phyloP scores from a whole-genome alignment of 345 rosid genomes.

The Eucalyptus sp. region DNA sequence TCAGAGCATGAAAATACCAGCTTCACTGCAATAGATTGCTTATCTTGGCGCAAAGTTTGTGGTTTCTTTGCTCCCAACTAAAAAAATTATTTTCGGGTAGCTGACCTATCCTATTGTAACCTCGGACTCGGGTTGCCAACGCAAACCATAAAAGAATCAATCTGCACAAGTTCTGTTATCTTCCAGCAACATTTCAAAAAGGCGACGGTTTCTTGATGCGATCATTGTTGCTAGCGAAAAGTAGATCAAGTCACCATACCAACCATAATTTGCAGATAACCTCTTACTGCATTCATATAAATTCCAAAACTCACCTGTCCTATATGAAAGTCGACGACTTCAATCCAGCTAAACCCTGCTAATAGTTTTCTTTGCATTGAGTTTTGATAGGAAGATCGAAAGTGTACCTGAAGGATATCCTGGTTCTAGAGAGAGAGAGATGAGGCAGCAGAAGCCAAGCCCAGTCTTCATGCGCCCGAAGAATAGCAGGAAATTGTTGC shows the following conservation, averaged over 20 bases:
- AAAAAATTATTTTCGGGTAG: not conserved
- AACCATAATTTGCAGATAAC: not conserved
- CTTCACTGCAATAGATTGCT: not conserved
- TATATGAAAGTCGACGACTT: not conserved
- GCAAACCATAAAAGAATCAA: no score
- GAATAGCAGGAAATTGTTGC: not conserved
- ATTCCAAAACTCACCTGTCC: not conserved
- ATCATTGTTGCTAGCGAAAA: not conserved
- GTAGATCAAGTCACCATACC: not conserved
- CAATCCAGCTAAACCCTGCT: not conserved
- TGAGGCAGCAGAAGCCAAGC: not conserved
- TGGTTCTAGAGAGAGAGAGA: not conserved
- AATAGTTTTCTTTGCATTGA: not conserved
- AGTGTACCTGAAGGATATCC: not conserved
- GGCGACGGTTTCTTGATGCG: no score
- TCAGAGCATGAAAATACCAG: not conserved
- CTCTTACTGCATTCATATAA: not conserved
- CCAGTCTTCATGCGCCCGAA: not conserved
- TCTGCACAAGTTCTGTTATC: no score
- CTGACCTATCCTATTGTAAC: not conserved
- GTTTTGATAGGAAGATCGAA: not conserved
- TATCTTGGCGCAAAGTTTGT: not conserved
- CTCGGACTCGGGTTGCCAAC: no score
- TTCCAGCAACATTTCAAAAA: no score
- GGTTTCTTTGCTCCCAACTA: not conserved